phyloP scores from a whole-genome alignment of 768 basidiomycete species.

The Boletus patriciae region DNA sequence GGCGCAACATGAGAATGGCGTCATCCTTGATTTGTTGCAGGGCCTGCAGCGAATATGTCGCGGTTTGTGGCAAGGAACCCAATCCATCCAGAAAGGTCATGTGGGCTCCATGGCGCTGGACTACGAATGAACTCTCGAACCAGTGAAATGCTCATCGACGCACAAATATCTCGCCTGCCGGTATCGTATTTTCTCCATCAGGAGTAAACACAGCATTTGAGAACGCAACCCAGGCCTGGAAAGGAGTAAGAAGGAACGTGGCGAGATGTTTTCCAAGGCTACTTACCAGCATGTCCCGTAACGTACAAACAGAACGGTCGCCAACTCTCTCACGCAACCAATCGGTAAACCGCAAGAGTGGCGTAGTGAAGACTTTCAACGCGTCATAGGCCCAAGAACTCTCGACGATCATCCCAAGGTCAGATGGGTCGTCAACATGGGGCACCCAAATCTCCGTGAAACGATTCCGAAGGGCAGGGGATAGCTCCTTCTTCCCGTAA shows the following conservation, averaged over 20 bases:
- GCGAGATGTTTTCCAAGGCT: neutral
- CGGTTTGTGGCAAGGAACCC: slow-evolving; percentile 70
- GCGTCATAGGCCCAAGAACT: slow-evolving; percentile 61
- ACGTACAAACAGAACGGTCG: slow-evolving; percentile 64
- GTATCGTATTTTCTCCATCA: slow-evolving; percentile 33
- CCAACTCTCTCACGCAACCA: slow-evolving; percentile 71
- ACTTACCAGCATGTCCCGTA: slow-evolving; percentile 87
- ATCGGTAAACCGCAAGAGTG: slow-evolving; percentile 72
- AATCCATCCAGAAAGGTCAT: slow-evolving; percentile 93
- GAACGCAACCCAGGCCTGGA: slow-evolving; percentile 91
- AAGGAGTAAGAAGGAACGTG: slow-evolving; percentile 4
- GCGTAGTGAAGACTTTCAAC: slow-evolving; percentile 55
- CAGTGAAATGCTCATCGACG: slow-evolving; percentile 26
- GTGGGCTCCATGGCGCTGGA: slow-evolving; percentile 86
- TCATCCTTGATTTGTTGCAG: slow-evolving; percentile 62
- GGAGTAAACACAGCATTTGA: slow-evolving; percentile 57
- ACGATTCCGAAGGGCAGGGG: slow-evolving; percentile 92
- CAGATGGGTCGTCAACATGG: slow-evolving; percentile 65
- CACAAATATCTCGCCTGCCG: slow-evolving; percentile 64
- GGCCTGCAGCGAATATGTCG: slow-evolving; percentile 59
- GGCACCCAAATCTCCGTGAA: slow-evolving; percentile 99
- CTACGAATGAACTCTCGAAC: slow-evolving; percentile 14
- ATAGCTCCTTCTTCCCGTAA: slow-evolving; percentile 98
- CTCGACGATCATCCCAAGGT: slow-evolving; percentile 76
- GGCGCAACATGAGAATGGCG: slow-evolving; percentile 53